Conservation (phyloP, 192 early-diverging fungal species). For the Rhizophagus sp. region DNA sequence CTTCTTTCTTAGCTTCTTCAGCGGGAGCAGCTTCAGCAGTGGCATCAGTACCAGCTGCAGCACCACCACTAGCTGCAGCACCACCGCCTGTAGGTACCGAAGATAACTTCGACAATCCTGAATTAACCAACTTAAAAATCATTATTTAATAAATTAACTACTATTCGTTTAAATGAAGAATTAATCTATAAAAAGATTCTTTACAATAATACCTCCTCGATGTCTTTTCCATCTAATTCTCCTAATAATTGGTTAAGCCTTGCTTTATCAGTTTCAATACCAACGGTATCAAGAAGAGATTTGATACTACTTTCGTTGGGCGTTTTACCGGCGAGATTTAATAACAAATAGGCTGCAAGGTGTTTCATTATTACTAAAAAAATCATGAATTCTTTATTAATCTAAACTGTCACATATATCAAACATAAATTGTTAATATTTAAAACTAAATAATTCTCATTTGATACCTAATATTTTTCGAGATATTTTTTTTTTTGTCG, state of each 20-base stretch:
- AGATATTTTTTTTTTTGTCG: background rate
- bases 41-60: conserved; percentile 63
- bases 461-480: background rate
- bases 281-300: conserved; percentile 84
- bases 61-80: conserved; percentile 64
- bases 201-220: conserved; percentile 66
- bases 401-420: no score
- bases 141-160: background rate
- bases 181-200: conserved; percentile 16
- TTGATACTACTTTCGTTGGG: conserved; percentile 80
- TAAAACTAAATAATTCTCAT: background rate
- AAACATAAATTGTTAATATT: no score
- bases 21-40: conserved; percentile 42
- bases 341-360: conserved; percentile 97
- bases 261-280: conserved; percentile 86
- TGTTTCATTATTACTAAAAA: conserved; percentile 76
- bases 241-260: conserved; percentile 76
- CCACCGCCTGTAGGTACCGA: conserved; percentile 93
- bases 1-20: conserved; percentile 80
- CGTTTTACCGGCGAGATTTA: conserved; percentile 84
- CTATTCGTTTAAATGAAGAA: background rate
- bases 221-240: conserved; percentile 86
- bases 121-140: conserved; percentile 74
- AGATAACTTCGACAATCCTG: conserved; percentile 89
- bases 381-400: no score